phyloP scores from a whole-genome alignment of 2,329 filamentous ascomycete genomes.

The Orbilia javanica region DNA sequence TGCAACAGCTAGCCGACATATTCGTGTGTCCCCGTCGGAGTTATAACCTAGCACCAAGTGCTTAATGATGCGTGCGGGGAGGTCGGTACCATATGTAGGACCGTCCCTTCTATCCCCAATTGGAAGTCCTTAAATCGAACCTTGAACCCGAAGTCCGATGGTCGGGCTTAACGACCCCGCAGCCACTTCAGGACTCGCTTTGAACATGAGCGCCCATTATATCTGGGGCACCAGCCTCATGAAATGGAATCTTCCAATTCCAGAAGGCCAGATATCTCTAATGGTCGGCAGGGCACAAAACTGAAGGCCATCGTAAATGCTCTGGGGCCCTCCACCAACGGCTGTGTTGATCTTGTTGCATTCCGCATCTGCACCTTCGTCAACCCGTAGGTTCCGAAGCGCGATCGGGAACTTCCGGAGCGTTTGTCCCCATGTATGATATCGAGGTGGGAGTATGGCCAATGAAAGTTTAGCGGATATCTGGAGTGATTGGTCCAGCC shows the following conservation, averaged over 20 bases:
- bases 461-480: not conserved
- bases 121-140: too few species aligned
- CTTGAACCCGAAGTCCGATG: too few species aligned
- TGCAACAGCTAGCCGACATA: not conserved
- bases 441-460: not conserved
- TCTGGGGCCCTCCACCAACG: not conserved
- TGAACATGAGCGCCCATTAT: too few species aligned
- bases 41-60: not conserved
- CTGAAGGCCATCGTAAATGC: not conserved
- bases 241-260: too few species aligned
- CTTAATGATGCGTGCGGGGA: not conserved
- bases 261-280: not conserved
- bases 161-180: too few species aligned
- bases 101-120: too few species aligned
- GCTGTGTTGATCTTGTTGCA: conserved; percentile 4
- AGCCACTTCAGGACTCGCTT: too few species aligned
- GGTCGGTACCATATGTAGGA: too few species aligned
- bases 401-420: not conserved
- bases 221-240: too few species aligned
- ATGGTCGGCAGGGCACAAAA: not conserved
- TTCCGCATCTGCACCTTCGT: not conserved
- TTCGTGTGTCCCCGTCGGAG: not conserved
- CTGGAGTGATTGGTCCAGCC: not conserved
- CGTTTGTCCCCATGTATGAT: not conserved
- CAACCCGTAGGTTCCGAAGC: not conserved